These are phyloP conservation scores for Hygrophoropsis aurantiaca DNA, from an alignment of 768 basidiomycete species.

Conservation along the genomic window DNA sequence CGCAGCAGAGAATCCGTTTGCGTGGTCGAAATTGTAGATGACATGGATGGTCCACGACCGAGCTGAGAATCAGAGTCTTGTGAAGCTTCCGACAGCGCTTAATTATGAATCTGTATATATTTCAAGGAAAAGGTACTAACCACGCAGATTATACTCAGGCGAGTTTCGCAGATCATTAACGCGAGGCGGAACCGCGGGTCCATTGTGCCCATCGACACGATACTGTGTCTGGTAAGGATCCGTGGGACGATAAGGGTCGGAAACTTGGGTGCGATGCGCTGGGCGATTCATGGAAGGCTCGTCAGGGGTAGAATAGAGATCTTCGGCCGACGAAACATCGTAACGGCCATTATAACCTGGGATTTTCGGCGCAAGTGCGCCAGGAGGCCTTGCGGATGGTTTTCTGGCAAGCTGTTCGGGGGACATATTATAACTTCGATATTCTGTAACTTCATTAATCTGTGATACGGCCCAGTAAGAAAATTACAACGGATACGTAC, in stretches of 20 bases:
- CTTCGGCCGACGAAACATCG: slow-evolving; percentile 22
- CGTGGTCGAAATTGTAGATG: slow-evolving; percentile 27
- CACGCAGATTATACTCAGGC: slow-evolving; percentile 14
- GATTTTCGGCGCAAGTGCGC: slow-evolving; percentile 24
- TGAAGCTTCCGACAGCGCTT: not conserved
- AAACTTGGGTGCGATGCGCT: slow-evolving; percentile 15
- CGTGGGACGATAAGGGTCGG: slow-evolving; percentile 11
- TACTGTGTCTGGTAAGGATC: not conserved
- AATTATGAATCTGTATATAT: not conserved
- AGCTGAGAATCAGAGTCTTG: slow-evolving; percentile 18
- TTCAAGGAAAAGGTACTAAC: slow-evolving; percentile 16
- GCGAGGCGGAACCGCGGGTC: slow-evolving; percentile 12
- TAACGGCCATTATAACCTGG: slow-evolving; percentile 20
- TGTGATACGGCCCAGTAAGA: too few species aligned
- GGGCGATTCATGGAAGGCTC: slow-evolving; percentile 14
- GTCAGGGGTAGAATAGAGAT: slow-evolving; percentile 19
- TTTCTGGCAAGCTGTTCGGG: slow-evolving; percentile 15
- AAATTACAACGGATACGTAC: not conserved
- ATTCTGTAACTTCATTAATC: slow-evolving; percentile 11
- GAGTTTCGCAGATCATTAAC: slow-evolving; percentile 20
- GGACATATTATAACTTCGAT: slow-evolving; percentile 7
- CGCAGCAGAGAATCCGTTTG: slow-evolving; percentile 22
- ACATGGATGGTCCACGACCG: slow-evolving; percentile 27
- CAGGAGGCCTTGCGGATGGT: slow-evolving; percentile 26
- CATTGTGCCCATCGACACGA: slow-evolving; percentile 11